A percentile compares a stretch with the other conserved stretches of the same genome.
phyloP scores from a whole-genome alignment of 345 rosid genomes.

The Melaleuca quinquenervia region DNA sequence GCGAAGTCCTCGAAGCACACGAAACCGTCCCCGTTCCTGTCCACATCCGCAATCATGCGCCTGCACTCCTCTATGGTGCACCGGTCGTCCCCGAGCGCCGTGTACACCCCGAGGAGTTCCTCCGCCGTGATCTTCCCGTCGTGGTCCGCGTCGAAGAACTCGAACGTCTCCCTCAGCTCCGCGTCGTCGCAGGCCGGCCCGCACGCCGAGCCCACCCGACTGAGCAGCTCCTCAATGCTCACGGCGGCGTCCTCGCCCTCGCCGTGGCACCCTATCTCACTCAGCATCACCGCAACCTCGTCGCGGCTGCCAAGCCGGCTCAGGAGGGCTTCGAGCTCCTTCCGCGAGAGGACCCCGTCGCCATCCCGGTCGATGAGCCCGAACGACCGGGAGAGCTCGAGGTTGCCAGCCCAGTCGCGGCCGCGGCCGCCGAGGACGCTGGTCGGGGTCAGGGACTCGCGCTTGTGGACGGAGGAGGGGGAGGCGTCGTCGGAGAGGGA shows the following conservation, averaged over 20 bases:
- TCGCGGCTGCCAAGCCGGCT: constrained; percentile 16
- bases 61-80: constrained; percentile 88
- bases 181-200: constrained; percentile 36
- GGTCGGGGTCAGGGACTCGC: constrained; percentile 39
- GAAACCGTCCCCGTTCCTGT: constrained; percentile 67
- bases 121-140: constrained; percentile 90
- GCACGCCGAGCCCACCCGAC: constrained; percentile 31
- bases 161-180: constrained; percentile 71
- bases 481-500: constrained; percentile 37
- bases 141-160: constrained; percentile 65
- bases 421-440: constrained; percentile 50
- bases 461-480: constrained; percentile 9
- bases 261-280: constrained; percentile 31
- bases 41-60: constrained; percentile 80
- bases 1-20: constrained; percentile 86
- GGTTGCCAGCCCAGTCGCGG: constrained; percentile 24
- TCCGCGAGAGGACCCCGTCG: constrained; percentile 42
- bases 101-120: constrained; percentile 44
- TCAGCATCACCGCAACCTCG: constrained; percentile 52
- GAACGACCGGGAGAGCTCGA: constrained; percentile 38
- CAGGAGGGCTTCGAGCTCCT: constrained; percentile 55
- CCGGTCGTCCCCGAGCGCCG: constrained; percentile 51
- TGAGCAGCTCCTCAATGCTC: constrained; percentile 43
- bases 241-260: constrained; percentile 32
- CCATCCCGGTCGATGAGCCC: constrained; percentile 44